These are phyloP conservation scores for Magnusiomyces sp. DNA, from an alignment of 1,139 yeast genomes.

Conservation along the genomic window DNA sequence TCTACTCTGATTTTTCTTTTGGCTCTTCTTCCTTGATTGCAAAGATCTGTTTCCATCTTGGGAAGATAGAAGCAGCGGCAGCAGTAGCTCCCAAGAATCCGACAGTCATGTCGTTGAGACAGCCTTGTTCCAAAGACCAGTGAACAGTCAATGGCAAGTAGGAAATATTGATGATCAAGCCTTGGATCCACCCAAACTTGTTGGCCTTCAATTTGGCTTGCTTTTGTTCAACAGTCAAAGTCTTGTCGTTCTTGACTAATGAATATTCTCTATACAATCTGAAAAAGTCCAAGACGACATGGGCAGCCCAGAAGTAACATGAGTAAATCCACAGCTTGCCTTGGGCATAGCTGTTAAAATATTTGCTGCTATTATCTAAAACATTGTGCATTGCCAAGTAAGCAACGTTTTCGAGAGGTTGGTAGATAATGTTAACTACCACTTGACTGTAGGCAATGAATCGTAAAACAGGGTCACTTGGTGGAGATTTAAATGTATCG, in stretches of 20 bases:
- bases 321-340: constrained; percentile 33
- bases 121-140: constrained; percentile 36
- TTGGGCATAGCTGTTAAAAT: constrained; percentile 12
- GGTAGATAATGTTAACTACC: constrained; percentile 32
- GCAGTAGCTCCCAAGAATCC: constrained; percentile 36
- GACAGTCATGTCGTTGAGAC: constrained; percentile 29
- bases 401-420: constrained; percentile 36
- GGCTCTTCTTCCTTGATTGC: too few relatives aligned
- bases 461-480: constrained; percentile 24
- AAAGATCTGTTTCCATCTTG: constrained; percentile 17
- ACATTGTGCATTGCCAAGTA: constrained; percentile 32
- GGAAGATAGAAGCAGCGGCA: constrained; percentile 22
- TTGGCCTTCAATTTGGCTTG: constrained; percentile 5
- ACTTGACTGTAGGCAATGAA: constrained; percentile 32
- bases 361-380: constrained; percentile 16
- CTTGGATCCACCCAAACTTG: constrained; percentile 7
- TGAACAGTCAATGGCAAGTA: constrained; percentile 38
- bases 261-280: constrained; percentile 20
- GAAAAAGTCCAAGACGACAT: constrained; percentile 33
- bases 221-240: constrained; percentile 5
- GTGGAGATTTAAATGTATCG: constrained; percentile 20
- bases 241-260: neutral
- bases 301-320: constrained; percentile 37
- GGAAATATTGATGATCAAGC: constrained; percentile 31
- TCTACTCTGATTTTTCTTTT: too few relatives aligned